Conservation (phyloP, 1,284 basidiomycete genomes). For the Hymenochaete sp. region DNA sequence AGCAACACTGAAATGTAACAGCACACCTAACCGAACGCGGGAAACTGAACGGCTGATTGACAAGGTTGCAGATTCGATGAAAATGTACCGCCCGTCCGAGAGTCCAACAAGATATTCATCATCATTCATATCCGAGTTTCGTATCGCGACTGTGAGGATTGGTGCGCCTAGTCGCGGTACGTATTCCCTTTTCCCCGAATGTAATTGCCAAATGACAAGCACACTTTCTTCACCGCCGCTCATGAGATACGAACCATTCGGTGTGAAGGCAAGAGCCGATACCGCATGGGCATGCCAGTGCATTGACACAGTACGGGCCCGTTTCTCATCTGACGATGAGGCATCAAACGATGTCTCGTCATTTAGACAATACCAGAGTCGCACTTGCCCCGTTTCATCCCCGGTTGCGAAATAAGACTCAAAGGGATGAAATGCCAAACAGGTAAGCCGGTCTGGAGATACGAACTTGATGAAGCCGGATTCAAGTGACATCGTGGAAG, state of each 20-base stretch:
- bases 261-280: constrained; percentile 80
- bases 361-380: constrained; percentile 88
- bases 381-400: constrained; percentile 77
- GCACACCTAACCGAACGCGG: constrained; percentile 69
- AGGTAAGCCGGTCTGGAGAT: constrained; percentile 72
- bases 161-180: constrained; percentile 89
- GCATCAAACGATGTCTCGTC: constrained; percentile 43
- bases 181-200: constrained; percentile 81
- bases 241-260: constrained; percentile 87
- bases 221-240: constrained; percentile 96
- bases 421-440: constrained; percentile 81
- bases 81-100: constrained; percentile 75
- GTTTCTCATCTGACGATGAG: constrained; percentile 52
- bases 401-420: constrained; percentile 96
- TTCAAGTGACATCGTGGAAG: constrained; percentile 43
- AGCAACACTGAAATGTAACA: neutral
- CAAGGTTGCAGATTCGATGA: constrained; percentile 67
- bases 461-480: constrained; percentile 82
- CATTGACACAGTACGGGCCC: constrained; percentile 74
- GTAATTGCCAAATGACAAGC: constrained; percentile 91
- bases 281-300: constrained; percentile 99
- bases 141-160: constrained; percentile 64
- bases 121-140: constrained; percentile 41
- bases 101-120: constrained; percentile 86
- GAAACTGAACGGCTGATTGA: constrained; percentile 72